phyloP scores from a whole-genome alignment of 371 early-diverging fungal genomes.

The Coemansia sp. region DNA sequence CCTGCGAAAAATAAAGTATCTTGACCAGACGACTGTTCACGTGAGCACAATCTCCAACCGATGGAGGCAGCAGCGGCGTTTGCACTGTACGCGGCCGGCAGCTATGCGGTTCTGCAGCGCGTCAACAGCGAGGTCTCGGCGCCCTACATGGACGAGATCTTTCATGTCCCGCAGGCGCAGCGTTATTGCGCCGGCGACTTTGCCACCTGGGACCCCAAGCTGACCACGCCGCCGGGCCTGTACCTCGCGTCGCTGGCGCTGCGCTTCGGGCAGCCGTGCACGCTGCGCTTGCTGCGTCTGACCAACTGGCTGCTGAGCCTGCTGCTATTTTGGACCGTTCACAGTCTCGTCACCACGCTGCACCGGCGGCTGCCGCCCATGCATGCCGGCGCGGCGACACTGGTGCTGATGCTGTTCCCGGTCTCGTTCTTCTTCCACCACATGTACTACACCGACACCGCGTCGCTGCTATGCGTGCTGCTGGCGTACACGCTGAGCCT shows the following conservation, averaged over 20 bases:
- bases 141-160: slow-evolving; percentile 81
- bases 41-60: not conserved
- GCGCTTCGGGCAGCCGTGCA: slow-evolving; percentile 46
- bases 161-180: slow-evolving; percentile 92
- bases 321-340: slow-evolving; percentile 54
- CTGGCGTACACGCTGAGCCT: slow-evolving; percentile 63
- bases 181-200: slow-evolving; percentile 77
- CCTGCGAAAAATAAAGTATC: no score
- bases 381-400: slow-evolving; percentile 51
- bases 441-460: slow-evolving; percentile 91
- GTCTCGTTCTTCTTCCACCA: slow-evolving; percentile 79
- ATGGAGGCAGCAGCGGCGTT: slow-evolving; percentile 12
- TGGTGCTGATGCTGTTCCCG: slow-evolving; percentile 73
- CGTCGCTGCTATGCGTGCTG: slow-evolving; percentile 78
- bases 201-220: slow-evolving; percentile 80
- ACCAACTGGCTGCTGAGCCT: slow-evolving; percentile 62
- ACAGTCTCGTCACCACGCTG: slow-evolving; percentile 52
- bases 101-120: slow-evolving; percentile 26
- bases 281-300: slow-evolving; percentile 57
- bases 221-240: slow-evolving; percentile 97
- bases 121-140: slow-evolving; percentile 14
- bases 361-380: slow-evolving; percentile 13
- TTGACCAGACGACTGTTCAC: not conserved
- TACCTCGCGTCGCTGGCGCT: slow-evolving; percentile 55
- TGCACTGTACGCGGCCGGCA: slow-evolving; percentile 19